Evolutionary conservation across 306 rosid species (phyloP).

Genomic region (Geum urbanum): DNA sequence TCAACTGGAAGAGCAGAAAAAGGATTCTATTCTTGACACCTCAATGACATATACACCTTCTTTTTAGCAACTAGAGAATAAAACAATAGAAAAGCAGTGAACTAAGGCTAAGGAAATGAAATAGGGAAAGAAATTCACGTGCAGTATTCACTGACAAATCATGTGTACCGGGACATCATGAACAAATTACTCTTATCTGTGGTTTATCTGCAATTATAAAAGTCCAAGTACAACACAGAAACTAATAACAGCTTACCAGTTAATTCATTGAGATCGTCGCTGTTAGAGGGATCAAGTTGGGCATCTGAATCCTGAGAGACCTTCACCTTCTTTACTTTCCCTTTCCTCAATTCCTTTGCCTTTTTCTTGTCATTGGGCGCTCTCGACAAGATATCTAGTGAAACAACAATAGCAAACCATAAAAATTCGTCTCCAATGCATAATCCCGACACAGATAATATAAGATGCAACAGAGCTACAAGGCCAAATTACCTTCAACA

Average conservation of each 20-base stretch:
- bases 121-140: neutral
- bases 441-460: neutral
- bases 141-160: neutral
- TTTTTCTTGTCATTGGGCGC: conserved; percentile 14
- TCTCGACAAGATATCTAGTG: conserved; percentile 28
- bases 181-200: neutral
- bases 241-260: conserved; percentile 30
- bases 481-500: conserved; percentile 31
- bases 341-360: conserved; percentile 25
- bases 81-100: neutral
- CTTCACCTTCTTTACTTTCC: conserved; percentile 35
- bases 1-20: neutral
- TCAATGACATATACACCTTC: neutral
- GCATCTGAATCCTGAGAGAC: conserved; percentile 13
- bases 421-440: conserved; percentile 5
- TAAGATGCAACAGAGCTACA: neutral
- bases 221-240: neutral
- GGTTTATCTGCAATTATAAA: neutral
- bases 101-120: too few species aligned
- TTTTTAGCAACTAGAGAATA: neutral
- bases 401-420: conserved; percentile 18
- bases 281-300: conserved; percentile 1
- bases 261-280: conserved; percentile 23
- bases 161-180: neutral
- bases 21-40: neutral